phyloP scores from a whole-genome alignment of 1,284 basidiomycete genomes.

The Porphyrellus sp. region DNA sequence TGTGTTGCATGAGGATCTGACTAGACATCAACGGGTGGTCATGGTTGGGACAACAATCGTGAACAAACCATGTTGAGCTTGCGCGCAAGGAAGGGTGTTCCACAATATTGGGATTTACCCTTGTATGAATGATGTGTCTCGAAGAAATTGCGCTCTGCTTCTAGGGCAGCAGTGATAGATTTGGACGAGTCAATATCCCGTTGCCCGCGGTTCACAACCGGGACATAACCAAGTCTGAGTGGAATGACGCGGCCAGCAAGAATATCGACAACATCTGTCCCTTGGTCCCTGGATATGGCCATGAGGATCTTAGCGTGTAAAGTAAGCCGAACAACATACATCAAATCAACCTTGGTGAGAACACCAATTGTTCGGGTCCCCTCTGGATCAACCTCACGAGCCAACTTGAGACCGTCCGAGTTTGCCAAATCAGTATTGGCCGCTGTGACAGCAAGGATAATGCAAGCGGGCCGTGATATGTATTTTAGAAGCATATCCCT shows the following conservation, averaged over 20 bases:
- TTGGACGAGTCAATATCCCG: constrained; percentile 92
- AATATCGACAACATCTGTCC: constrained; percentile 98
- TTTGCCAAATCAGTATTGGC: constrained; percentile 98
- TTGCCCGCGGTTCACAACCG: constrained; percentile 96
- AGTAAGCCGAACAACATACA: constrained; percentile 53
- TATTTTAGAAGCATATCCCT: constrained; percentile 95
- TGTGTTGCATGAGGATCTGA: constrained; percentile 97
- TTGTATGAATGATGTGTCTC: constrained; percentile 92
- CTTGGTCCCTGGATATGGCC: constrained; percentile 69
- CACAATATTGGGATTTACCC: constrained; percentile 92
- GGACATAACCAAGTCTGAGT: constrained; percentile 92
- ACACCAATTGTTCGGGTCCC: constrained; percentile 96
- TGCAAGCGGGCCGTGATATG: constrained; percentile 88
- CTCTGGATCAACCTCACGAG: constrained; percentile 94
- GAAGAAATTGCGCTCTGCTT: constrained; percentile 90
- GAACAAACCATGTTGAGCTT: constrained; percentile 87
- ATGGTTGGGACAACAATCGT: neutral
- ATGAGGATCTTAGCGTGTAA: constrained; percentile 13
- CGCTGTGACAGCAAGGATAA: constrained; percentile 92
- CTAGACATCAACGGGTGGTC: constrained; percentile 9
- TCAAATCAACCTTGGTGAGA: constrained; percentile 95
- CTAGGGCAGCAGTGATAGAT: constrained; percentile 81
- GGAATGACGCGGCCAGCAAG: constrained; percentile 96
- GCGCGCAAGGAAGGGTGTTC: constrained; percentile 94
- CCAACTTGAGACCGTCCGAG: constrained; percentile 95